A percentile compares a stretch with the other conserved stretches of the same genome.
phyloP scores from a whole-genome alignment of 176 grass and related monocot species.

The Carex pumila region DNA sequence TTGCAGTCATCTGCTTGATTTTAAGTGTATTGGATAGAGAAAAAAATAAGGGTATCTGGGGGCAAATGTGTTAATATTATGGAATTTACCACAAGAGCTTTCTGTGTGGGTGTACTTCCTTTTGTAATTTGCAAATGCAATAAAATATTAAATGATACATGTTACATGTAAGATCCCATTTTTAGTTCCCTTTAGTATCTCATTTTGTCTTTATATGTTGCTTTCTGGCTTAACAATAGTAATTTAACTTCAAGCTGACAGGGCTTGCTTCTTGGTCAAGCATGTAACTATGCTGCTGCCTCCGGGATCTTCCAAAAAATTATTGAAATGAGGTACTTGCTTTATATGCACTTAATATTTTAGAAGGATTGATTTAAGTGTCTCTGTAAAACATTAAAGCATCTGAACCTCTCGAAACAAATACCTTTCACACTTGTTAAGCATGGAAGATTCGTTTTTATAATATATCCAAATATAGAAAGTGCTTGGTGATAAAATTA shows the following conservation, averaged over 20 bases:
- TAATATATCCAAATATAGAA: too few species aligned
- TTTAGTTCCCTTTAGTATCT: not conserved
- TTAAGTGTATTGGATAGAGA: not conserved
- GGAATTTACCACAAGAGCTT: not conserved
- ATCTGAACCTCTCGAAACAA: not conserved
- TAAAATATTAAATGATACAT: not conserved
- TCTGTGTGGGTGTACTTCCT: not conserved
- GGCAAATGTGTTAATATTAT: too few species aligned
- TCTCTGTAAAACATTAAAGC: not conserved
- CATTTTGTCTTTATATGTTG: constrained; percentile 14
- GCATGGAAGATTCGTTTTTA: not conserved
- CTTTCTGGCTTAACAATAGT: constrained; percentile 47
- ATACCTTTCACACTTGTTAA: not conserved
- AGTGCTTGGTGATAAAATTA: not conserved
- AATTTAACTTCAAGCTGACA: constrained; percentile 81
- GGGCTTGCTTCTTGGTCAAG: constrained; percentile 80
- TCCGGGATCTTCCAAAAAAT: constrained; percentile 71
- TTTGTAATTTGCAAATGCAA: not conserved
- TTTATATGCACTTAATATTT: not conserved
- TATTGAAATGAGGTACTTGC: constrained; percentile 72
- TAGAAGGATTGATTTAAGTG: not conserved
- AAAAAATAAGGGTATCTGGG: not conserved
- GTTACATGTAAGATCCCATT: not conserved
- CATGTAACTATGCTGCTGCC: constrained; percentile 59
- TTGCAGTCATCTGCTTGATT: not conserved